Evolutionary conservation across 1,284 basidiomycete species (phyloP).

Genomic region (Flammula alnicola): DNA sequence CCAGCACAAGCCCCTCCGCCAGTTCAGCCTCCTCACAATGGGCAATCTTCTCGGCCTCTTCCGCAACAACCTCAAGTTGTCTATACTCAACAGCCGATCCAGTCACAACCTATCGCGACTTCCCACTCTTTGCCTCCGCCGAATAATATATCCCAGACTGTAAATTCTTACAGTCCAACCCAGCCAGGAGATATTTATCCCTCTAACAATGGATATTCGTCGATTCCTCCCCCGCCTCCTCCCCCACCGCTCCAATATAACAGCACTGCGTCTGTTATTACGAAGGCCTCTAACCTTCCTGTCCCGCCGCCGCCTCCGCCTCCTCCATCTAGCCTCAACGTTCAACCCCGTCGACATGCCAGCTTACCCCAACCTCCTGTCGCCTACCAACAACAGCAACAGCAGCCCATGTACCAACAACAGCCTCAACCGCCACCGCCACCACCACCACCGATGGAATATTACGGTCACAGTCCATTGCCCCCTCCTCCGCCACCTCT

Average conservation of each 20-base stretch:
- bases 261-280: conserved; percentile 12
- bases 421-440: conserved; percentile 31
- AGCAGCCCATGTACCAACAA: conserved; percentile 25
- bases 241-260: conserved; percentile 35
- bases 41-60: conserved; percentile 57
- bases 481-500: conserved; percentile 33
- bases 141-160: conserved; percentile 17
- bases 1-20: conserved; percentile 37
- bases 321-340: conserved; percentile 13
- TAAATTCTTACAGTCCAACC: conserved; percentile 30
- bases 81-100: conserved; percentile 30
- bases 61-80: conserved; percentile 51
- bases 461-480: conserved; percentile 31
- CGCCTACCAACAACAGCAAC: conserved; percentile 23
- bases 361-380: conserved; percentile 36
- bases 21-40: conserved; percentile 36
- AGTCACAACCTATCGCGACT: conserved; percentile 37
- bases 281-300: conserved; percentile 23
- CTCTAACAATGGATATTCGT: conserved; percentile 21
- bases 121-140: conserved; percentile 39
- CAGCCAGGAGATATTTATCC: conserved; percentile 28
- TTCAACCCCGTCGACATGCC: conserved; percentile 27
- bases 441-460: conserved; percentile 24
- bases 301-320: conserved; percentile 33
- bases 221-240: conserved; percentile 43